Conservation (phyloP, 2,329 filamentous ascomycete species). For the Fusarium udum region DNA sequence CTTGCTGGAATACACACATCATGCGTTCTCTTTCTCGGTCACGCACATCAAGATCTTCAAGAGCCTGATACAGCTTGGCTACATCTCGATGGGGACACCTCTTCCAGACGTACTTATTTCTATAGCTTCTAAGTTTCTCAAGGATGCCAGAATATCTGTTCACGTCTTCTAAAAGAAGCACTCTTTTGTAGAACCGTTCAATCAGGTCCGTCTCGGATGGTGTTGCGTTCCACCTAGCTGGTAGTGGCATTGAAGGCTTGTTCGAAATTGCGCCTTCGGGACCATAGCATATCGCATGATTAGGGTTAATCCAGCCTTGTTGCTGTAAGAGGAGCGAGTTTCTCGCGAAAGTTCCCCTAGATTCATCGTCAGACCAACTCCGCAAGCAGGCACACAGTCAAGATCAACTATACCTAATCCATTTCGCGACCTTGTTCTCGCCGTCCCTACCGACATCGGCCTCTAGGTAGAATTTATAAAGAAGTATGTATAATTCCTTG, state of each 20-base stretch:
- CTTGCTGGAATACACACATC: background rate
- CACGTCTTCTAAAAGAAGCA: background rate
- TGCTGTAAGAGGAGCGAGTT: background rate
- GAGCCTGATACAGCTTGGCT: background rate
- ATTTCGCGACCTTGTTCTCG: background rate
- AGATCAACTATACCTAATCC: background rate
- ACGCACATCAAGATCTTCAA: background rate
- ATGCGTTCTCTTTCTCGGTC: background rate
- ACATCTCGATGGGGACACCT: too few species aligned
- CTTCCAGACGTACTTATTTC: too few species aligned
- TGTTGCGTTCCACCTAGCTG: background rate
- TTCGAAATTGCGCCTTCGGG: background rate
- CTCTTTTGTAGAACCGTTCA: background rate
- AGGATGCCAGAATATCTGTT: background rate
- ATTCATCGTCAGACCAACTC: background rate
- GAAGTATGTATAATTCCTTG: background rate
- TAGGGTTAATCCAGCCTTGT: background rate
- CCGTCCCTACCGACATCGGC: fast-evolving
- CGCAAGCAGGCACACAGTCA: background rate
- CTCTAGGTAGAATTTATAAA: background rate
- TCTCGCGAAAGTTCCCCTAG: background rate
- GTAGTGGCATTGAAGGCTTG: background rate
- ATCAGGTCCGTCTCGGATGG: background rate
- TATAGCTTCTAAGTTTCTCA: background rate
- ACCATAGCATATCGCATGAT: background rate